These are phyloP conservation scores for Nicotiana rustica DNA, from an alignment of 305 asterid species.

Conservation along the genomic window DNA sequence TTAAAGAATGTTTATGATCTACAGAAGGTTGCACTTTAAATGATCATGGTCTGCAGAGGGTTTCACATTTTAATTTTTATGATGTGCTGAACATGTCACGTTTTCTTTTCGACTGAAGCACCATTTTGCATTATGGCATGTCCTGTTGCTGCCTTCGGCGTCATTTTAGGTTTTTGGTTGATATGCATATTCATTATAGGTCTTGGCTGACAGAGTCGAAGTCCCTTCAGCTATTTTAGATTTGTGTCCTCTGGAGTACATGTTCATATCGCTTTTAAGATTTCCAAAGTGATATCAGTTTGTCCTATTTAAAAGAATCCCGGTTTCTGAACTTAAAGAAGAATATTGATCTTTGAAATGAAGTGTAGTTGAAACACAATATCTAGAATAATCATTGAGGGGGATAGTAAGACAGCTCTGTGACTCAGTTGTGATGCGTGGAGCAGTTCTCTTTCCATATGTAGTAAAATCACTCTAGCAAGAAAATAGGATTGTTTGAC, in stretches of 20 bases:
- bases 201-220: constrained; percentile 22
- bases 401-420: constrained; percentile 19
- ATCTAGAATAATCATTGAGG: constrained; percentile 5
- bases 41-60: not conserved
- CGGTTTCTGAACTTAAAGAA: constrained; percentile 3
- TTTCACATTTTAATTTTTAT: not conserved
- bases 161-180: not conserved
- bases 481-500: not conserved
- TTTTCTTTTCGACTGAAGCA: constrained; percentile 5
- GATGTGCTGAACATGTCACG: not conserved
- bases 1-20: constrained; percentile 16
- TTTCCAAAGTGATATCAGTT: constrained; percentile 18
- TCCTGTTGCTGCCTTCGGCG: not conserved
- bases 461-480: not conserved
- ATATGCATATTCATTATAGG: constrained; percentile 3
- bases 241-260: not conserved
- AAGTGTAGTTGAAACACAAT: not conserved
- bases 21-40: not conserved
- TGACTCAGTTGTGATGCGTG: not conserved
- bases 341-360: not conserved
- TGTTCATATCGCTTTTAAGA: not conserved
- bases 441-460: not conserved
- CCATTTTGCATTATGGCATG: constrained; percentile 4
- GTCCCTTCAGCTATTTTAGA: not conserved
- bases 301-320: constrained; percentile 28